phyloP scores from a whole-genome alignment of 257 asterid genomes.

The Primulina tabacum region DNA sequence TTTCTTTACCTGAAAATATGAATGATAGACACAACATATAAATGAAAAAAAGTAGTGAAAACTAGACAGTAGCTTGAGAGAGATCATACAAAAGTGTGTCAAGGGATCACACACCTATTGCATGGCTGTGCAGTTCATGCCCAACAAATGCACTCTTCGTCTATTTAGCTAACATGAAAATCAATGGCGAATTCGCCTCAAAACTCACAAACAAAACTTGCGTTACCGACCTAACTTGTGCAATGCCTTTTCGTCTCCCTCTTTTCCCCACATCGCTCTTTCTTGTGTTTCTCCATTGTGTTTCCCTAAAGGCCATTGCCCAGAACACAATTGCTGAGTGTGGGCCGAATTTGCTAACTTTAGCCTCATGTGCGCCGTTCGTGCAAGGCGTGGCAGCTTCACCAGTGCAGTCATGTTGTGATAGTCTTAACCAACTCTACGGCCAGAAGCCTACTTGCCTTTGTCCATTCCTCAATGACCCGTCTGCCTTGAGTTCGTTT shows the following conservation, averaged over 20 bases:
- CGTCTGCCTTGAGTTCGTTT: conserved; percentile 29
- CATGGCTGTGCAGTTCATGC: conserved; percentile 49
- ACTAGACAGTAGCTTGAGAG: neutral
- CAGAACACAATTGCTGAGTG: conserved; percentile 43
- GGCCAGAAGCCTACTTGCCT: conserved; percentile 40
- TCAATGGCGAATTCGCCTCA: conserved; percentile 4
- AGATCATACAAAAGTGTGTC: neutral
- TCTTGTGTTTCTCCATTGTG: conserved; percentile 16
- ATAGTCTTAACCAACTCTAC: conserved; percentile 41
- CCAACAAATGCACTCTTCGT: conserved; percentile 29
- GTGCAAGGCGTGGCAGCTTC: conserved; percentile 48
- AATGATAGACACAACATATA: no score
- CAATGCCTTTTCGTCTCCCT: conserved; percentile 22
- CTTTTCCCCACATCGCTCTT: conserved; percentile 1
- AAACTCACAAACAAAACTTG: conserved; percentile 1
- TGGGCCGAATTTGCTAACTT: conserved; percentile 38
- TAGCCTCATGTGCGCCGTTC: conserved; percentile 58
- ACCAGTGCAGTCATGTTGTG: conserved; percentile 56
- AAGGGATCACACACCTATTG: conserved; percentile 31
- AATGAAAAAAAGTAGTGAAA: no score
- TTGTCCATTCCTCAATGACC: conserved; percentile 50
- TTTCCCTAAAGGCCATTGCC: conserved; percentile 22
- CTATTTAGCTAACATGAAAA: conserved; percentile 18
- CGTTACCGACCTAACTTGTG: conserved; percentile 16
- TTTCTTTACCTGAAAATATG: neutral